Conservation (phyloP, 148 eudicot genomes). For the Heliosperma pusillum region DNA sequence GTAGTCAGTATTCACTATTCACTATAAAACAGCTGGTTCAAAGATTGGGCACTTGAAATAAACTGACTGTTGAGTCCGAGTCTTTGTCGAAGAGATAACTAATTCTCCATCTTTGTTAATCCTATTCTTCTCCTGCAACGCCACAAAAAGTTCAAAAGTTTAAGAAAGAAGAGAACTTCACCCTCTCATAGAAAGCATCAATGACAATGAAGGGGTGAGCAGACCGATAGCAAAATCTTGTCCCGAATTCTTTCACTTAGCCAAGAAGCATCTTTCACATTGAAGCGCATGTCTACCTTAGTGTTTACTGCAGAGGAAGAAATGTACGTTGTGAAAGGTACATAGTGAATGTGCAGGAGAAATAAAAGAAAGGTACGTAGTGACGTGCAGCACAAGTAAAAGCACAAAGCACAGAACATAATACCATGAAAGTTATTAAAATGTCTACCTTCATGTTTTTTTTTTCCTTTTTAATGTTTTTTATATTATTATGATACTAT, state of each 20-base stretch:
- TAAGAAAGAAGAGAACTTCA: background rate
- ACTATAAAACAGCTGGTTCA: slow-evolving; percentile 4
- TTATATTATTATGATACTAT: no score
- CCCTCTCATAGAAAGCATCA: background rate
- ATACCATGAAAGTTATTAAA: no score
- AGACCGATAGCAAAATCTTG: slow-evolving; percentile 63
- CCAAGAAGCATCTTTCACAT: slow-evolving; percentile 73
- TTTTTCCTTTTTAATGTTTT: no score
- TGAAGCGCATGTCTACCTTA: slow-evolving; percentile 89
- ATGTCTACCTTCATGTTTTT: no score
- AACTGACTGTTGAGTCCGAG: slow-evolving; percentile 74
- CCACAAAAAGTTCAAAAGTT: background rate
- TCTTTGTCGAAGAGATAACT: slow-evolving; percentile 79
- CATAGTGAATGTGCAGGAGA: background rate
- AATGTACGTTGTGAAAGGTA: no score
- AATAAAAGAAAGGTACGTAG: background rate
- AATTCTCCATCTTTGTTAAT: slow-evolving; percentile 88
- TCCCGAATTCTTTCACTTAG: slow-evolving; percentile 71
- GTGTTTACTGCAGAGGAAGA: slow-evolving; percentile 53
- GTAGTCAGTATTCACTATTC: no score
- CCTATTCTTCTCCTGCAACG: slow-evolving; percentile 78
- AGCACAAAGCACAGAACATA: background rate
- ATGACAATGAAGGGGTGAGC: slow-evolving; percentile 25
- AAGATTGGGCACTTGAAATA: slow-evolving; percentile 4
- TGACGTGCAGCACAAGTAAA: background rate